A percentile compares a stretch with the other conserved stretches of the same genome.
These are phyloP conservation scores for Elsinoe necatrix DNA, from an alignment of 2,329 filamentous ascomycete species.

Conservation along the genomic window DNA sequence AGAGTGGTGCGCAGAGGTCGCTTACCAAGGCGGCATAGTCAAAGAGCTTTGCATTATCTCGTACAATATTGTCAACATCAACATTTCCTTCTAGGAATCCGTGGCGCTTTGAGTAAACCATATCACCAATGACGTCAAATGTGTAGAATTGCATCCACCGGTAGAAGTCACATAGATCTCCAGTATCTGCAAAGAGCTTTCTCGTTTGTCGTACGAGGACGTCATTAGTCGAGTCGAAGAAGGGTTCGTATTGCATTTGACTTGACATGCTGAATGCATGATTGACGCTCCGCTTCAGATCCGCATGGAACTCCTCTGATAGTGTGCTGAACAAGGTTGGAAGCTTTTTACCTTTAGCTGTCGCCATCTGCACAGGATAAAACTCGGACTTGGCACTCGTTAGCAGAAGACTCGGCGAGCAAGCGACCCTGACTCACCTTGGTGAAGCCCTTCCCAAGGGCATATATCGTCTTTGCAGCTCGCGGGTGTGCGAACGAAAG, in stretches of 20 bases:
- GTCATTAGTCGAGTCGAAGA: conserved; percentile 5
- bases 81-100: conserved; percentile 3
- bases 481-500: conserved; percentile 15
- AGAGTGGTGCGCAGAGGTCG: background rate
- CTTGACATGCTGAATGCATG: conserved; percentile 7
- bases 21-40: conserved; percentile 3
- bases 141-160: conserved; percentile 8
- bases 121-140: conserved; percentile 1
- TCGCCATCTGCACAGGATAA: conserved; percentile 4
- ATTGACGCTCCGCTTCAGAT: conserved; percentile 8
- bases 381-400: background rate
- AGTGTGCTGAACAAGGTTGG: conserved; percentile 2
- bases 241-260: background rate
- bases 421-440: background rate
- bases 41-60: conserved; percentile 9
- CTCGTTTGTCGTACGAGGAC: background rate
- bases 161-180: background rate
- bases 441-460: background rate
- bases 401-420: background rate
- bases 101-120: conserved; percentile 1
- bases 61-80: conserved; percentile 6
- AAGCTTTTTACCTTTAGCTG: background rate
- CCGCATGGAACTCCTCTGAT: conserved; percentile 6
- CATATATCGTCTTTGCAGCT: conserved; percentile 13
- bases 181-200: conserved; percentile 1